Conservation (phyloP, 2,329 filamentous ascomycete genomes). For the Fusarium scirpi region DNA sequence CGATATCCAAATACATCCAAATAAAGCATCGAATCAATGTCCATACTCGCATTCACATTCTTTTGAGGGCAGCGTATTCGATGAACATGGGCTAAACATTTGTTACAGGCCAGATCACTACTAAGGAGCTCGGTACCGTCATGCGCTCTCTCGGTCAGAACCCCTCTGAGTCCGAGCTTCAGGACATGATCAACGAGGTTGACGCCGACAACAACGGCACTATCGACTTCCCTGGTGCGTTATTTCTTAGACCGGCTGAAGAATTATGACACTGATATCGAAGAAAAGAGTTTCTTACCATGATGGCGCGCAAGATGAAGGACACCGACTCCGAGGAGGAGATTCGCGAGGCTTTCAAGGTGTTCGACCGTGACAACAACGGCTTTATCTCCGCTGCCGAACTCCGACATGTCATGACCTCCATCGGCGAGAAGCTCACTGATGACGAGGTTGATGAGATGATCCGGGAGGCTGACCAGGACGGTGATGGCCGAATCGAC, state of each 20-base stretch:
- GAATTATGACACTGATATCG: conserved; percentile 32
- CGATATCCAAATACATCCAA: conserved; percentile 28
- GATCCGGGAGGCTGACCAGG: conserved; percentile 91
- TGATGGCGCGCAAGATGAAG: conserved; percentile 97
- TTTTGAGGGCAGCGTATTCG: conserved; percentile 17
- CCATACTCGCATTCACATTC: neutral
- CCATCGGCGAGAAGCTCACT: conserved; percentile 90
- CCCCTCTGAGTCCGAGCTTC: conserved; percentile 88
- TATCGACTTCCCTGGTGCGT: conserved; percentile 87
- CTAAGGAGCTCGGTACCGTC: conserved; percentile 89
- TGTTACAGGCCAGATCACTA: conserved; percentile 83
- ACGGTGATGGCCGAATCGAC: conserved; percentile 88
- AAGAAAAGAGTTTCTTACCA: conserved; percentile 83
- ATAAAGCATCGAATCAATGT: conserved; percentile 6
- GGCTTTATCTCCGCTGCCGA: conserved; percentile 91
- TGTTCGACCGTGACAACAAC: conserved; percentile 91
- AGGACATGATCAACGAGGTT: conserved; percentile 96
- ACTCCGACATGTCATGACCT: conserved; percentile 91
- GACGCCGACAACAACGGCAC: conserved; percentile 94
- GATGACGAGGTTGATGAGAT: conserved; percentile 94
- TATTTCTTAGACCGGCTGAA: neutral
- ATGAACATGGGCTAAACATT: conserved; percentile 39
- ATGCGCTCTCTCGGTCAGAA: conserved; percentile 93
- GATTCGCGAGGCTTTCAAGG: conserved; percentile 90
- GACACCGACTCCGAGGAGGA: conserved; percentile 92